Base-by-base conservation (phyloP, 139 green algal genomes). In the Eudorina sp. region DNA sequence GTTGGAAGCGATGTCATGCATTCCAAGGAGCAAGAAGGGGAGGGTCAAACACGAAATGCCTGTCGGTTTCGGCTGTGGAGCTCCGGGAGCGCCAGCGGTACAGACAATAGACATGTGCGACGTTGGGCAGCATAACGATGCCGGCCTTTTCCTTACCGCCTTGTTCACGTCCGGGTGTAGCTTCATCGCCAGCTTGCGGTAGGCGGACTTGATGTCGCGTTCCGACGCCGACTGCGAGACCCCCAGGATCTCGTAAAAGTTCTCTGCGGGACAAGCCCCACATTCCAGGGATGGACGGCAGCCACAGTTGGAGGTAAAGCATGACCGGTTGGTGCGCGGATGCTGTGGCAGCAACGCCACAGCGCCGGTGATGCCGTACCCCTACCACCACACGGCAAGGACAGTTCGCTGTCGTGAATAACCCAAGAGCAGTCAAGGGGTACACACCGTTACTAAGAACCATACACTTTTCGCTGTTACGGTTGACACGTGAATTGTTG, bases 121-220 rank as follows among this genome's bases (percentile, higher is more conserved):
- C n/a, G n/a, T n/a, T n/a, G n/a, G n/a, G n/a, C n/a, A n/a, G n/a
- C n/a, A n/a, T n/a, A n/a, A n/a, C n/a, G n/a, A n/a, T n/a, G n/a
- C n/a, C n/a, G n/a, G n/a, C n/a, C n/a, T n/a, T n/a, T 9, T 64
- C 68, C 83, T 53, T 43, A 96, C 94, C 81, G 94, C 94, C 69
- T 95, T 96, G 79, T 98, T 97, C 23, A 98, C 96, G 66, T 98
- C 89, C 94, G 96, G 96, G 79, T 99, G 96, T 31, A 98, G 92
- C 89, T 98, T 97, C 38, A 98, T 89, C 11, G 96, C 96, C 13
- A 94, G 92, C 80, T 97, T 96, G 31, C 95, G 92, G 84, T 96
- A 99, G 4, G 96, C 96, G 13, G 90, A 86, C 88, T 98, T 98
- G 53, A 98, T 93, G 2, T 96, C 93, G 9, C 95, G 93, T 8